Evolutionary conservation across 345 rosid genomes (phyloP).

Genomic region (Aurinia saxatilis): DNA sequence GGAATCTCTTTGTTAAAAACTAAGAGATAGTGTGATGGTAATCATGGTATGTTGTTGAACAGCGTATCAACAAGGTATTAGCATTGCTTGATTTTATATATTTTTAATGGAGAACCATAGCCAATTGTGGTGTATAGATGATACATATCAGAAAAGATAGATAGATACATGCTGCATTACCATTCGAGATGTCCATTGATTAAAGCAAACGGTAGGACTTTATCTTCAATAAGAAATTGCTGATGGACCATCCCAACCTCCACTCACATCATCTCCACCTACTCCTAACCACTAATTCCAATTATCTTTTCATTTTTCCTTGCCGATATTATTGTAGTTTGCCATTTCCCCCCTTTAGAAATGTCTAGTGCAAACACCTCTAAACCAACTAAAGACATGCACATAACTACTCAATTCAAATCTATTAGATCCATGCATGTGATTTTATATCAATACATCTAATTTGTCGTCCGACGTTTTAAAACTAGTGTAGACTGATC

Average conservation of each 20-base stretch:
- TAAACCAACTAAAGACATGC: too few relatives aligned
- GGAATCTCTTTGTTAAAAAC: too few relatives aligned
- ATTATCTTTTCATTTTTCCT: not conserved
- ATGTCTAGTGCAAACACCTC: too few relatives aligned
- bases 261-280: constrained; percentile 52
- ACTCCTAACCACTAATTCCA: constrained; percentile 52
- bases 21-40: not conserved
- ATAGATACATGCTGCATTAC: not conserved
- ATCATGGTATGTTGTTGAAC: not conserved
- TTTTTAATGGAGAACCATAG: not conserved
- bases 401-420: too few relatives aligned
- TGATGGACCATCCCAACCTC: constrained; percentile 27
- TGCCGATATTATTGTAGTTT: not conserved
- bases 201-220: constrained; percentile 24
- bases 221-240: constrained; percentile 15
- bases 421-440: too few relatives aligned
- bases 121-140: not conserved
- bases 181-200: constrained; percentile 7
- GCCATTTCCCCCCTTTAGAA: not conserved
- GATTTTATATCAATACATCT: too few relatives aligned
- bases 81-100: not conserved
- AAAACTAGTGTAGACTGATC: too few relatives aligned
- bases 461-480: too few relatives aligned
- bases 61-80: not conserved
- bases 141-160: not conserved